phyloP scores from a whole-genome alignment of 805 yeast species.

The Wickerhamia fluorescens region DNA sequence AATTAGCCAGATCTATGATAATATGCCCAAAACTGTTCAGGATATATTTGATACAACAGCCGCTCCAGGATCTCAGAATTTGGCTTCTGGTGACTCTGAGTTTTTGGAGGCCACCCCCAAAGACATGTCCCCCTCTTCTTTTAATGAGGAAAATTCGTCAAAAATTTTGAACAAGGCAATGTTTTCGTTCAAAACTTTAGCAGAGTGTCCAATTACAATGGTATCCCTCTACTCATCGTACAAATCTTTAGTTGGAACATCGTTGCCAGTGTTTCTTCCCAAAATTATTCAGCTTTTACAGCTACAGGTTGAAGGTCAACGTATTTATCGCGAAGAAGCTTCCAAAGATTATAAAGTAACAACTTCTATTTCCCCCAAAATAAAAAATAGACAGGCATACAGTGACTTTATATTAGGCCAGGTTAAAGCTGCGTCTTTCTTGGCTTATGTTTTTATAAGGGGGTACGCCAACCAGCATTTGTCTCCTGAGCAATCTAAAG shows the following conservation, averaged over 20 bases:
- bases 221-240: conserved; percentile 87
- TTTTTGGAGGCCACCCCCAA: conserved; percentile 26
- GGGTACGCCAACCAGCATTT: conserved; percentile 67
- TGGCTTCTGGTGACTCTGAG: conserved; percentile 5
- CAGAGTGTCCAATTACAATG: conserved; percentile 96
- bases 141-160: conserved; percentile 31
- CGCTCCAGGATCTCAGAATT: conserved; percentile 3
- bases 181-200: conserved; percentile 80
- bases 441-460: conserved; percentile 86
- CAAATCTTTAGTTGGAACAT: conserved; percentile 62
- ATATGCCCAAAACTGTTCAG: conserved; percentile 68
- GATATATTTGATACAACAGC: conserved; percentile 46
- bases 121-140: conserved; percentile 35
- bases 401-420: conserved; percentile 89
- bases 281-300: conserved; percentile 66
- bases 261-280: conserved; percentile 75
- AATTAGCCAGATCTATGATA: conserved; percentile 69
- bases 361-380: conserved; percentile 67
- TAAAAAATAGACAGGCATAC: conserved; percentile 69
- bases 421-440: conserved; percentile 90
- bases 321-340: conserved; percentile 26
- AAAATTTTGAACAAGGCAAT: conserved; percentile 60
- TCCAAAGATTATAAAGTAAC: conserved; percentile 54
- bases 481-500: conserved; percentile 32
- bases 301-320: conserved; percentile 77